Evolutionary conservation across 2,329 filamentous ascomycete species (phyloP).

Genomic region (Xylaria sp.): DNA sequence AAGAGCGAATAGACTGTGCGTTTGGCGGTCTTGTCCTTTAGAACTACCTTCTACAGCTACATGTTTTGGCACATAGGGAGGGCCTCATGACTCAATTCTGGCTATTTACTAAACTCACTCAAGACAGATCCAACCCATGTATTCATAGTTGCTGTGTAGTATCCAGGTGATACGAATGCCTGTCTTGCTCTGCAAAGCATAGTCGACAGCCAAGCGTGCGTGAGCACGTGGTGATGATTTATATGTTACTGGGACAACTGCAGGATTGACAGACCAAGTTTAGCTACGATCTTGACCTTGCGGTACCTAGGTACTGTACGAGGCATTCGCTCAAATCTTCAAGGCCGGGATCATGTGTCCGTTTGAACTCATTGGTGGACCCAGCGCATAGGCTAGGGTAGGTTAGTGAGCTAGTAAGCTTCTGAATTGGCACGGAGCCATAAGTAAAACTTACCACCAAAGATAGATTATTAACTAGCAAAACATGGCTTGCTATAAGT

Average conservation of each 20-base stretch:
- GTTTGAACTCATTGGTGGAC: too few relatives aligned
- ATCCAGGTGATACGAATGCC: too few relatives aligned
- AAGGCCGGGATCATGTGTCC: not conserved
- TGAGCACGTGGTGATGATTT: not conserved
- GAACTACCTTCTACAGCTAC: not conserved
- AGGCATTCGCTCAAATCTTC: not conserved
- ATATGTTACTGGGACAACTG: not conserved
- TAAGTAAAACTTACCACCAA: slow-evolving; percentile 5
- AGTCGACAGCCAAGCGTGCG: not conserved
- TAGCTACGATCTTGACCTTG: not conserved
- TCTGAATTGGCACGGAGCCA: not conserved
- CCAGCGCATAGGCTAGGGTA: too few relatives aligned
- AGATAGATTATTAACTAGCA: not conserved
- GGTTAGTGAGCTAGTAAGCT: not conserved
- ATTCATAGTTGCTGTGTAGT: not conserved
- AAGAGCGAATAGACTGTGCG: not conserved
- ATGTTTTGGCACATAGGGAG: not conserved
- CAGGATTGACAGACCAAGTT: not conserved
- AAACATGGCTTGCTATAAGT: not conserved
- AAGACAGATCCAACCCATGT: too few relatives aligned
- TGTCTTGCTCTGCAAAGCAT: not conserved
- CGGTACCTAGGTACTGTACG: not conserved
- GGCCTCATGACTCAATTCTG: not conserved
- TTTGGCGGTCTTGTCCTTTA: not conserved
- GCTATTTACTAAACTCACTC: not conserved